Percentiles rank a stretch among this genome's conserved stretches.
Conservation (phyloP, 2,329 filamentous ascomycete species). For the Ceratocystis smalleyi region DNA sequence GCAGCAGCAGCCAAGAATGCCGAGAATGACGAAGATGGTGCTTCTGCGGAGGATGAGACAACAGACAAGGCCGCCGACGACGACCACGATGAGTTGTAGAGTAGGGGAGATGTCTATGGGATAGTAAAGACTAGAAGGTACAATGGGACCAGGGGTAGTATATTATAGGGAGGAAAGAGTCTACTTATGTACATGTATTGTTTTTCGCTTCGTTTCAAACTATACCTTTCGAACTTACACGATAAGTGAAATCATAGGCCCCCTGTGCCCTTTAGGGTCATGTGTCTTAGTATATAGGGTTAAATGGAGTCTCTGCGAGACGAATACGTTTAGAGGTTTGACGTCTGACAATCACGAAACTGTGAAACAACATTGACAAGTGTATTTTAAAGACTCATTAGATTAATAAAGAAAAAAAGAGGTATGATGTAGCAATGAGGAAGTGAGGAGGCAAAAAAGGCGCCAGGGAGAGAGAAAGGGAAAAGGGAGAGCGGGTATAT, state of each 20-base stretch:
- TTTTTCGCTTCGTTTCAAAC: background rate
- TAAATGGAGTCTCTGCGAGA: background rate
- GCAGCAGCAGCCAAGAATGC: slow-evolving; percentile 26
- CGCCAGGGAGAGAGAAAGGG: no score
- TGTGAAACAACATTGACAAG: background rate
- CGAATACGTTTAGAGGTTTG: background rate
- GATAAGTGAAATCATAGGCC: background rate
- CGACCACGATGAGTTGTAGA: slow-evolving; percentile 21
- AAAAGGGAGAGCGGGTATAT: background rate
- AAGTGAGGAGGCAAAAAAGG: background rate
- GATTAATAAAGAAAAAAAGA: background rate
- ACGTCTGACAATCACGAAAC: background rate
- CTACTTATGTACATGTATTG: background rate
- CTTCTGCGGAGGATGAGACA: slow-evolving; percentile 22
- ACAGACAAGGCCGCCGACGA: slow-evolving; percentile 31
- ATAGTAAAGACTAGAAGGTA: no score
- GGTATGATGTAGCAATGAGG: background rate
- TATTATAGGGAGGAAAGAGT: background rate
- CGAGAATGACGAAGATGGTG: background rate
- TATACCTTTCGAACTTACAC: background rate
- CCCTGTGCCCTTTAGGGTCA: background rate
- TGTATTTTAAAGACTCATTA: background rate
- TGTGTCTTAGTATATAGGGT: background rate
- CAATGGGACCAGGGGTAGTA: no score
- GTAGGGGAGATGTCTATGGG: background rate